Evolutionary conservation across 1,284 basidiomycete species (phyloP).

Genomic region (Ceratobasidium sp.): DNA sequence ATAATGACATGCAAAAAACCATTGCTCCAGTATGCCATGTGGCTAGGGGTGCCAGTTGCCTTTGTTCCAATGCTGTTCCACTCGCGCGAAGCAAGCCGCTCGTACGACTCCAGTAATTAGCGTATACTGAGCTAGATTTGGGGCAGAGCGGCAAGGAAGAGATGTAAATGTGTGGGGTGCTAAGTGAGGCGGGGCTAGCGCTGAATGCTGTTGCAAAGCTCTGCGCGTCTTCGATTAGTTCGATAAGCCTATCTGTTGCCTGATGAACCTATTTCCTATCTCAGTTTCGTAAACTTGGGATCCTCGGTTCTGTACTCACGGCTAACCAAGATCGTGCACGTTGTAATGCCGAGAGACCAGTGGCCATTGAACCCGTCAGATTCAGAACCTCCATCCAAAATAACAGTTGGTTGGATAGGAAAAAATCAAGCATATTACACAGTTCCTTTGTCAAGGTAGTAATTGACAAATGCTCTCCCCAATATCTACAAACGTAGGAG

Average conservation of each 20-base stretch:
- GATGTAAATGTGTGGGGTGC: constrained; percentile 16
- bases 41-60: too few species aligned
- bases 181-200: background rate
- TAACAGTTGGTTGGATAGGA: background rate
- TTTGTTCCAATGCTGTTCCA: background rate
- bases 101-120: background rate
- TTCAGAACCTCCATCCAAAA: constrained; percentile 18
- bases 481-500: background rate
- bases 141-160: constrained; percentile 8
- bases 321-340: background rate
- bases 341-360: too few species aligned
- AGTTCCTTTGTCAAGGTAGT: background rate
- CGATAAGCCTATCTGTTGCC: background rate
- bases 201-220: background rate
- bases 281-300: too few species aligned
- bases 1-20: constrained; percentile 2
- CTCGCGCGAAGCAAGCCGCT: background rate
- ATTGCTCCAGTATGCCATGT: too few species aligned
- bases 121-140: background rate
- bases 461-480: background rate
- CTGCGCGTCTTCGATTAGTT: background rate
- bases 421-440: background rate
- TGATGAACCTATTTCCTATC: background rate
- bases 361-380: too few species aligned
- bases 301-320: too few species aligned